phyloP scores from a whole-genome alignment of 2,329 filamentous ascomycete genomes.

The Phaeosphaeriaceae sp. region DNA sequence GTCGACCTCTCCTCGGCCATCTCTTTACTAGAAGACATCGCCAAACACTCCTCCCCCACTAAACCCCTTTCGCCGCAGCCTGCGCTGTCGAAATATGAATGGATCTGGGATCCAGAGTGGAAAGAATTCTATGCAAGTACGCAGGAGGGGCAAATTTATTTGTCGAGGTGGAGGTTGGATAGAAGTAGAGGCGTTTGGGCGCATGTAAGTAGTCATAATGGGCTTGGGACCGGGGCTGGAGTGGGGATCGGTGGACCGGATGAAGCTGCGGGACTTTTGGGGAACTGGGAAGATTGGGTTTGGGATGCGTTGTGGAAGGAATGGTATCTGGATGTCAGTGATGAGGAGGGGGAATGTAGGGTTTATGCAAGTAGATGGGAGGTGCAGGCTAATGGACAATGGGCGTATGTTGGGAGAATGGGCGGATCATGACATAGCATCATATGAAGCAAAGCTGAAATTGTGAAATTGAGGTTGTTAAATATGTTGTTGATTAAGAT shows the following conservation, averaged over 20 bases:
- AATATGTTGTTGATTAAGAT: background rate
- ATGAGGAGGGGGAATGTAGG: conserved; percentile 5
- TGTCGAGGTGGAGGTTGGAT: conserved; percentile 18
- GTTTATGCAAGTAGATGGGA: conserved; percentile 22
- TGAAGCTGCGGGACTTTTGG: conserved; percentile 12
- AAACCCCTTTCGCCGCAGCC: conserved; percentile 7
- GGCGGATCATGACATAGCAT: background rate
- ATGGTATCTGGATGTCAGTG: conserved; percentile 20
- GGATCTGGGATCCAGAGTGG: conserved; percentile 22
- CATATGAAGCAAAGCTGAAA: background rate
- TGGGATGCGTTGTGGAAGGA: conserved; percentile 21
- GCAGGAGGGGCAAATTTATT: background rate
- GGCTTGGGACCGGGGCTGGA: background rate
- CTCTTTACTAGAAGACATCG: conserved; percentile 12
- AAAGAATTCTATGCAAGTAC: conserved; percentile 14
- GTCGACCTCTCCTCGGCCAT: conserved; percentile 16
- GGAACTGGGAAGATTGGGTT: conserved; percentile 28
- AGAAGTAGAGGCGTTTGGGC: conserved; percentile 16
- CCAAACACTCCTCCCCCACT: conserved; percentile 2
- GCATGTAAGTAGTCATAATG: conserved; percentile 10
- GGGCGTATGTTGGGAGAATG: conserved; percentile 14
- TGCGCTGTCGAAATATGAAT: conserved; percentile 10
- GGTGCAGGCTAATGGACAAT: conserved; percentile 12
- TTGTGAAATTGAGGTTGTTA: background rate
- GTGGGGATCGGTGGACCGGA: conserved; percentile 8